Evolutionary conservation across 306 rosid species (phyloP).

Genomic region (Prunus padus): DNA sequence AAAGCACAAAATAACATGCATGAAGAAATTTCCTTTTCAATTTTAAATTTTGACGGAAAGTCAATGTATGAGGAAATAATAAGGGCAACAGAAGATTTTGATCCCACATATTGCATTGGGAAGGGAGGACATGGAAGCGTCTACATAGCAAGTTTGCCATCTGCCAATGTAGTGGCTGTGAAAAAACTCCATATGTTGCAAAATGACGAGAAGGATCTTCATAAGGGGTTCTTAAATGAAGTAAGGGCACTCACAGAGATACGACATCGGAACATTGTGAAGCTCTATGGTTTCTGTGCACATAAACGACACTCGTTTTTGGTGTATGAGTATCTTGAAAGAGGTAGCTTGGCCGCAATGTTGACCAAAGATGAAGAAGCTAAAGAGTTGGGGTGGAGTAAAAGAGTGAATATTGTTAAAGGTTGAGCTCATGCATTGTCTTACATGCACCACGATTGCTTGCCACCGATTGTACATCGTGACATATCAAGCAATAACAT

Average conservation of each 20-base stretch:
- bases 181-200: neutral
- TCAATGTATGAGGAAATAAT: neutral
- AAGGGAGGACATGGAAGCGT: neutral
- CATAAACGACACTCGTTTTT: neutral
- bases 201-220: neutral
- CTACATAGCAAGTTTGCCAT: neutral
- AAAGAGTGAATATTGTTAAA: neutral
- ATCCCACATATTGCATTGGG: neutral
- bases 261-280: too few relatives aligned
- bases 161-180: neutral
- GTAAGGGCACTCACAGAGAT: neutral
- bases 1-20: neutral
- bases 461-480: neutral
- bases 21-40: neutral
- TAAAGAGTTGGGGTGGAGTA: neutral
- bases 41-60: too few relatives aligned
- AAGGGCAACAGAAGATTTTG: neutral
- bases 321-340: neutral
- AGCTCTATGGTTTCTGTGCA: neutral
- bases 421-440: neutral
- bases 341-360: neutral
- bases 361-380: neutral
- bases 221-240: too few relatives aligned
- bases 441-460: neutral
- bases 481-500: too few relatives aligned